phyloP scores from a whole-genome alignment of 257 asterid genomes.

The Solanum sejunctum region DNA sequence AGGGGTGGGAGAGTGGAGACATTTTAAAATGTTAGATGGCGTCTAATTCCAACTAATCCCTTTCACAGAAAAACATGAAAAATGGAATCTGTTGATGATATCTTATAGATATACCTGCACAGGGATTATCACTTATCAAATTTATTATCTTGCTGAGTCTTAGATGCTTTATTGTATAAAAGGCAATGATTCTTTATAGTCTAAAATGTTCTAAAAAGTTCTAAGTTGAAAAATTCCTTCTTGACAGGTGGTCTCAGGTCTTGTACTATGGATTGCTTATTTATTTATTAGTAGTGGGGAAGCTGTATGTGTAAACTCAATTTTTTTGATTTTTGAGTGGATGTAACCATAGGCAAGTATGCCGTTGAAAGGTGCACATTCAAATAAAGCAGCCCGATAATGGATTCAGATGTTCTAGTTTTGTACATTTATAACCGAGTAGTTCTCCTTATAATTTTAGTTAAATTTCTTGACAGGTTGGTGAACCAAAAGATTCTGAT shows the following conservation, averaged over 20 bases:
- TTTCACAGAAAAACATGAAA: not conserved
- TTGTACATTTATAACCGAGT: not conserved
- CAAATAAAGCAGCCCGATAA: not conserved
- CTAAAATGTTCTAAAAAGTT: not conserved
- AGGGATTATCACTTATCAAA: not conserved
- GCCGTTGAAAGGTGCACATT: not conserved
- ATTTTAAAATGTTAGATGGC: not conserved
- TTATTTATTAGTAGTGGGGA: not conserved
- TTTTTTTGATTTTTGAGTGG: not conserved
- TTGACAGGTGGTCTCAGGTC: not conserved
- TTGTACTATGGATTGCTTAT: not conserved
- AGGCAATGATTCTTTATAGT: not conserved
- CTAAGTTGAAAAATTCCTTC: not conserved
- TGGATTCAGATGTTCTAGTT: not conserved
- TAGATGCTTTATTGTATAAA: not conserved
- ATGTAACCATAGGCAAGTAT: not conserved
- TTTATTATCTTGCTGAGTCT: not conserved
- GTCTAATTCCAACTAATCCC: not conserved
- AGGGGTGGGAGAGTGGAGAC: not conserved
- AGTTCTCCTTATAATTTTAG: not conserved
- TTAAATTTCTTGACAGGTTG: constrained; percentile 35
- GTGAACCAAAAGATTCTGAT: constrained; percentile 46
- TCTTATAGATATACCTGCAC: not conserved
- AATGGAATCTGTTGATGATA: not conserved
- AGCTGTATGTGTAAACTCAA: not conserved